These are phyloP conservation scores for Papiliotrema flavescens DNA, from an alignment of 1,284 basidiomycete species.

Conservation along the genomic window DNA sequence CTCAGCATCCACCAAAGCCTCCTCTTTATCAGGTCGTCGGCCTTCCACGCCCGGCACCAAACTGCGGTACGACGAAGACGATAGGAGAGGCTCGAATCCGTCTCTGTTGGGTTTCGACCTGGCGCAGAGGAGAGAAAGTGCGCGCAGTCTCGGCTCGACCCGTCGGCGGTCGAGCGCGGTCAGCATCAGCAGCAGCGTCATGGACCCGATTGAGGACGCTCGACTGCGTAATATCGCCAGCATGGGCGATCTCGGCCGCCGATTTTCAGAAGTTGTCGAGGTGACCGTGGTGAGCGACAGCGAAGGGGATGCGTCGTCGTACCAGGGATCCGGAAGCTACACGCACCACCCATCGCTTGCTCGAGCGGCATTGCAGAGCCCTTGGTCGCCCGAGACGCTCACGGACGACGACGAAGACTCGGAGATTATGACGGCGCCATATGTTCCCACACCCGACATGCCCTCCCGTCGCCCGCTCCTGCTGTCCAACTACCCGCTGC, in stretches of 20 bases:
- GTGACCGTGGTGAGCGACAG: slow-evolving; percentile 14
- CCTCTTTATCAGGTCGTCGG: not conserved
- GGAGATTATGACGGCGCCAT: slow-evolving; percentile 27
- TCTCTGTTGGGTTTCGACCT: slow-evolving; percentile 30
- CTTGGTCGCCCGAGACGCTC: slow-evolving; percentile 13
- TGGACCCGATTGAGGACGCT: slow-evolving; percentile 27
- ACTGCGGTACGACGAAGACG: not conserved
- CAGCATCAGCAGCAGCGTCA: slow-evolving; percentile 11
- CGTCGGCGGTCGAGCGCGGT: slow-evolving; percentile 23
- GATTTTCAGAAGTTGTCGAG: slow-evolving; percentile 35
- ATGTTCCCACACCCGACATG: slow-evolving; percentile 25
- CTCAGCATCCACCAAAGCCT: slow-evolving; percentile 10
- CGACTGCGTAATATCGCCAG: slow-evolving; percentile 25
- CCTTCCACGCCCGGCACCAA: not conserved
- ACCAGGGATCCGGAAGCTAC: slow-evolving; percentile 1
- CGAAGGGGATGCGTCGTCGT: slow-evolving; percentile 6
- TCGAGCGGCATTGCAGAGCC: slow-evolving; percentile 18
- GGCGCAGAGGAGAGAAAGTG: slow-evolving; percentile 13
- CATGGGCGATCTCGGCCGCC: slow-evolving; percentile 21
- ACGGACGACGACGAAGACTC: slow-evolving; percentile 20
- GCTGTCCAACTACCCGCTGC: slow-evolving; percentile 27
- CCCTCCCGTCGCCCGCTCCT: slow-evolving; percentile 10
- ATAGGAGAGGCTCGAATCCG: slow-evolving; percentile 20
- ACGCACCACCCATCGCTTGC: slow-evolving; percentile 12
- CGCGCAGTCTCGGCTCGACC: slow-evolving; percentile 4